Base-by-base conservation (phyloP, 2,329 filamentous ascomycete species). In the Ophiostoma quercus region DNA sequence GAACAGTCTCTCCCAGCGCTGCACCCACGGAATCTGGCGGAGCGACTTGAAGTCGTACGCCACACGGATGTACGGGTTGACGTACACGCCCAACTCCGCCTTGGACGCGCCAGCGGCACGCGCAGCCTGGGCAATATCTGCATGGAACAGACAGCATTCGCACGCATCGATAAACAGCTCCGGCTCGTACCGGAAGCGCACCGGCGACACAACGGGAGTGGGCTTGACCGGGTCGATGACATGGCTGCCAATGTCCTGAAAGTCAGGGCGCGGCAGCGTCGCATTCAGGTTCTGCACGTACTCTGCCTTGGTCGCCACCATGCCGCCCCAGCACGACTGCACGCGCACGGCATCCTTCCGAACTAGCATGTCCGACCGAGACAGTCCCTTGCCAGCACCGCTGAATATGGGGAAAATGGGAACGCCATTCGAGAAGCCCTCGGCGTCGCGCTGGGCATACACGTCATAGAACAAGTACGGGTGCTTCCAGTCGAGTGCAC, bases 251-350 rank as follows among this genome's bases (percentile, higher is more conserved):
- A 78, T 74, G 32, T 75, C 74, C 67, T 77, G 77, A 71, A 79
- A 81, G 60, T 77, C 73, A 1, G 77, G 76, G 6, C 71, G 70
- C 9, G 79, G 79, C 39, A 80, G 74, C 11, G 66, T 16, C 19
- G 69, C 68, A 60, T 77, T 74, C 62, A 76, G 62, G 73, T 81
- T 79, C 74, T 88, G 85, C 66, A 90, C 85, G 77, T 85, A 87
- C 66, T 79, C 79, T 1, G 85, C 87, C 75, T 89, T 84, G 78
- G 88, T 88, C 1, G 86, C 86, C 2, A 87, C 88, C 85, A 92
- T 92, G 29, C 91, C 91, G 68, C 90, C 89, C 91, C 90, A 93
- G 78, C 91, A 93, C 73, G 88, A 88, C 74, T 84, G 85, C 1
- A 92, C 90, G 9, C 87, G 84, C 1, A 93, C 90, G 0, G 89